Conservation (phyloP, 225 moss, liverwort and hornwort genomes). For the Climacium dendroides region DNA sequence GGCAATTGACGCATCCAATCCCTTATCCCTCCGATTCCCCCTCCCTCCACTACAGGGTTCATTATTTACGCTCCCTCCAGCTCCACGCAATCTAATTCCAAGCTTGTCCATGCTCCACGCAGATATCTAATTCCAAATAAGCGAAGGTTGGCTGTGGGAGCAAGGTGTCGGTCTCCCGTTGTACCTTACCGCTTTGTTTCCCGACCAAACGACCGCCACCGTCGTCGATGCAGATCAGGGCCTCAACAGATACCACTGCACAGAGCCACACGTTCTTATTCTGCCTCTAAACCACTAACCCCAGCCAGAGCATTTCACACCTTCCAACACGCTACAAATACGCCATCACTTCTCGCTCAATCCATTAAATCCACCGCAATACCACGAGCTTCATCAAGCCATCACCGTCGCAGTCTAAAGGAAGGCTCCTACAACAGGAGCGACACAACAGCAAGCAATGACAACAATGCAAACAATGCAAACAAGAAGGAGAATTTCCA, state of each 20-base stretch:
- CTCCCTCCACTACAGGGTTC: slow-evolving; percentile 18
- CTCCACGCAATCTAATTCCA: slow-evolving; percentile 51
- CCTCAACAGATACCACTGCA: slow-evolving; percentile 35
- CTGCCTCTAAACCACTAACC: neutral
- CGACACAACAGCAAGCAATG: neutral
- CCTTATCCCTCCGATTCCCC: slow-evolving; percentile 11
- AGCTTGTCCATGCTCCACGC: slow-evolving; percentile 67
- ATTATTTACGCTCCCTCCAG: slow-evolving; percentile 56
- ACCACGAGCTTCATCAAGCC: neutral
- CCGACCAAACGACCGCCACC: slow-evolving; percentile 28
- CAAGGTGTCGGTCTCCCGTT: slow-evolving; percentile 44
- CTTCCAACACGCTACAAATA: neutral
- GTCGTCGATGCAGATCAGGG: slow-evolving; percentile 30
- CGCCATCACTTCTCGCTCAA: neutral
- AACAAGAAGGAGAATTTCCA: neutral
- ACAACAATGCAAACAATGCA: neutral
- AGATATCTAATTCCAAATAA: slow-evolving; percentile 57
- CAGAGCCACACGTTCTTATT: slow-evolving; percentile 24
- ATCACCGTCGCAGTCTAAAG: neutral
- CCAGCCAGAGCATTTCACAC: neutral
- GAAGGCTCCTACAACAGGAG: neutral
- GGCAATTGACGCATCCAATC: slow-evolving; percentile 16
- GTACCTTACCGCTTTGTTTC: slow-evolving; percentile 49
- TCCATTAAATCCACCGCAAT: neutral
- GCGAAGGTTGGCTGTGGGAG: slow-evolving; percentile 46